These are phyloP conservation scores for Calonectria multiphialidica DNA, from an alignment of 2,329 filamentous ascomycete species.

Conservation along the genomic window DNA sequence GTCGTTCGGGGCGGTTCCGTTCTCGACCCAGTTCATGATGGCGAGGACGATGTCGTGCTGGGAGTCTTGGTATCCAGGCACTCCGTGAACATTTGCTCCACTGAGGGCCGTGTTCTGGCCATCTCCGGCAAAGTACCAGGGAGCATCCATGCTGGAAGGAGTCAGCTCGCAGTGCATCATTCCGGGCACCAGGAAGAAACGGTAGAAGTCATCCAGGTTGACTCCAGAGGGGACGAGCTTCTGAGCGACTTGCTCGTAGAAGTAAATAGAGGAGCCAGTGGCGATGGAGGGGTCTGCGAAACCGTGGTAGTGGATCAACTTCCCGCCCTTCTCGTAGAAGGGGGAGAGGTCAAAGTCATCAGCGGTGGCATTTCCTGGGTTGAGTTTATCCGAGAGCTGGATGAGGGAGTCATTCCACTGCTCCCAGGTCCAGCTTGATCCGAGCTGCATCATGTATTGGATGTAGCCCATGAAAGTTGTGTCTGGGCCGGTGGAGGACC, in stretches of 20 bases:
- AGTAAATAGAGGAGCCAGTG: not conserved
- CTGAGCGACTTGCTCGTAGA: not conserved
- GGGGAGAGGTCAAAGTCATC: constrained; percentile 51
- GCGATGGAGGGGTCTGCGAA: constrained; percentile 47
- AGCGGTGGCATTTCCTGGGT: constrained; percentile 54
- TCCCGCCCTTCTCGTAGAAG: constrained; percentile 53
- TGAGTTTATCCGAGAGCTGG: constrained; percentile 41
- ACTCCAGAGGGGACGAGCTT: not conserved
- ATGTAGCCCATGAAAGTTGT: not conserved
- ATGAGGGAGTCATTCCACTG: not conserved
- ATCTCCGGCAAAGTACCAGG: constrained; percentile 54
- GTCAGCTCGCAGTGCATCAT: constrained; percentile 54
- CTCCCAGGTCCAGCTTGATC: not conserved
- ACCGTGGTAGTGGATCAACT: constrained; percentile 59
- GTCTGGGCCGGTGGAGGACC: not conserved
- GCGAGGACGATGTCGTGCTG: constrained; percentile 53
- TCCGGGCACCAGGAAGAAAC: not conserved
- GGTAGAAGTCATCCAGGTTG: not conserved
- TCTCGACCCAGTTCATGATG: constrained; percentile 53
- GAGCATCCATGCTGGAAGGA: constrained; percentile 45
- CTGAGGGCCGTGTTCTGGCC: constrained; percentile 12
- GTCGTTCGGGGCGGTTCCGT: constrained; percentile 45
- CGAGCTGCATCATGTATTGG: not conserved
- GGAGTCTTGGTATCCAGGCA: constrained; percentile 51
- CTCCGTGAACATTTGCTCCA: constrained; percentile 36